Base-by-base conservation (phyloP, 2,329 filamentous ascomycete genomes). In the Hypoxylon sp. region DNA sequence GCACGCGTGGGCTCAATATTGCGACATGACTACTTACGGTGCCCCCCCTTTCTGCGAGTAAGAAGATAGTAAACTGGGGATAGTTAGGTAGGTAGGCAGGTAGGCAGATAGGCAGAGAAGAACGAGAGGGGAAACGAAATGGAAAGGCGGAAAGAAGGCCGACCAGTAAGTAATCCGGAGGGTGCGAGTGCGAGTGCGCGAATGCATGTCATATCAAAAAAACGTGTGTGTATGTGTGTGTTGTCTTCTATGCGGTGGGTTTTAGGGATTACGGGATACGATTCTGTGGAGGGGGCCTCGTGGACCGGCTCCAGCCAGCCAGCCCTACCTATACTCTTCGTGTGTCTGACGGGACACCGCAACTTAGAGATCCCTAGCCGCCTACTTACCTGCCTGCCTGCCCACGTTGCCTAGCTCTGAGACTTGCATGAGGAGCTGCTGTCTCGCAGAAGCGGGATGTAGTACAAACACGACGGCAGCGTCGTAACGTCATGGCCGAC, bases 1-100 rank as follows among this genome's bases (percentile, higher is more conserved):
- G 58, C 65, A 50, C 65, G 63, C 58, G 56, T 51, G 50, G 48
- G 53, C 21, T 60, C 52, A 53, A 64, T 62, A 69, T 62, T 67
- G 64, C 57, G 50, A 67, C 63, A 25, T 60, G 25, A 48, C 38
- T 43, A 43, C 19, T 19, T 21, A 11, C 19, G 17, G n/a, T 19
- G n/a, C 17, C 17, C 17, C 38, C 14, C 17, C 6, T 43, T 19
- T 41, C 48, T 56, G 32, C 64, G 34, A 38, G 41, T 49, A 53
- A 60, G 32, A 65, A 36, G 41, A 38, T 45, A 50, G 41, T 14
- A n/a, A 34, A 23, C 23, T 41, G 28, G 46, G 38, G 19, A 21
- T 55, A 38, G 34, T 38, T 48, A 62, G 50, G 52, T 50, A 41
- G 43, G 38, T 23, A 51, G 51, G 28, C 46, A 17, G 49, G 19